Conservation (phyloP, 176 grass and related monocot species). For the Oropetium thomaeum region DNA sequence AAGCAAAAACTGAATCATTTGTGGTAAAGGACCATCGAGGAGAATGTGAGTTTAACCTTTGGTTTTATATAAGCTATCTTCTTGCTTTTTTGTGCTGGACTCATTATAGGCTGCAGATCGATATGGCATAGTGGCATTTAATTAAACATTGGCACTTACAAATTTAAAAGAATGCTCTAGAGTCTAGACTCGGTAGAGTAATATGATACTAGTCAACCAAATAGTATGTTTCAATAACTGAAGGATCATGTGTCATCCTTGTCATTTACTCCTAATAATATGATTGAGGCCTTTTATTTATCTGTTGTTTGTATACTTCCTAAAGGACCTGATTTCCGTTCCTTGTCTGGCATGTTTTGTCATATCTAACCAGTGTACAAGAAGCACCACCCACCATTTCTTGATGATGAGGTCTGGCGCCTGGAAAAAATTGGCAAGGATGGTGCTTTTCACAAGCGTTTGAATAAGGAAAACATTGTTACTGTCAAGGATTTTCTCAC, state of each 20-base stretch:
- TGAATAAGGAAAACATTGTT: conserved; percentile 63
- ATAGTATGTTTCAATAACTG: conserved; percentile 8
- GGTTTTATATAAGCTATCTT: conserved; percentile 11
- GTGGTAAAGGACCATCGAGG: conserved; percentile 97
- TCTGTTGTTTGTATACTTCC: neutral
- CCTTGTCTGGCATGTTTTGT: conserved; percentile 6
- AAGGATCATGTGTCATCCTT: neutral
- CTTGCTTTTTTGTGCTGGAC: conserved; percentile 5
- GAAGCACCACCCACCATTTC: conserved; percentile 89
- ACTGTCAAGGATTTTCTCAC: conserved; percentile 88
- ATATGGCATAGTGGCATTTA: neutral
- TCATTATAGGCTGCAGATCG: conserved; percentile 1
- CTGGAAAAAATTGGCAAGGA: conserved; percentile 98
- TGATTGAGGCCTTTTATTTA: neutral
- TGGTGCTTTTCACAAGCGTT: conserved; percentile 92
- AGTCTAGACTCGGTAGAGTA: neutral
- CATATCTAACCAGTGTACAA: conserved; percentile 72
- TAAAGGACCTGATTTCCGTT: conserved; percentile 8
- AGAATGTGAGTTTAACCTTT: conserved; percentile 71
- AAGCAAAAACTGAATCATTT: conserved; percentile 85
- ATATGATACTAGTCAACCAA: neutral
- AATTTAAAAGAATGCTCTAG: neutral
- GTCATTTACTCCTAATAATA: neutral
- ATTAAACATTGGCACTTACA: conserved; percentile 11
- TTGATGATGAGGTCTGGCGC: conserved; percentile 89